phyloP scores from a whole-genome alignment of 169 alveolate species.

The Cyclospora cayetanensis region DNA sequence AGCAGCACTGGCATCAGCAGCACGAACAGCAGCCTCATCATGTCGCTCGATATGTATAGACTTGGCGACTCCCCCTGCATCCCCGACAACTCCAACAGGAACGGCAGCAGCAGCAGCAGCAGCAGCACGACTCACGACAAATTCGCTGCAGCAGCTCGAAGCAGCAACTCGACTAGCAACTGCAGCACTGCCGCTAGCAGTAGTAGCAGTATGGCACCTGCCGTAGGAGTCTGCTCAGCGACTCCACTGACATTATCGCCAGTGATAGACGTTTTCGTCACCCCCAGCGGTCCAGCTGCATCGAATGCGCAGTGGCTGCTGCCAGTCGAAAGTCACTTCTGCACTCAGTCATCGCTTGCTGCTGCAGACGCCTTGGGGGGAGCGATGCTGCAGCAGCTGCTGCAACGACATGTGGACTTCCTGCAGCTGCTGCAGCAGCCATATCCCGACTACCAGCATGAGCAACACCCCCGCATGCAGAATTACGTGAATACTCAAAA shows the following conservation, averaged over 20 bases:
- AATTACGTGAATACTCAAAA: no score
- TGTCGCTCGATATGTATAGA: background rate
- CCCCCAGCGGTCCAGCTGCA: background rate
- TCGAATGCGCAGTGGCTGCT: background rate
- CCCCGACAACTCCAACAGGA: background rate
- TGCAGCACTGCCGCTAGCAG: background rate
- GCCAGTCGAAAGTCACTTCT: background rate
- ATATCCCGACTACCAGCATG: background rate
- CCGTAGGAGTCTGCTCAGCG: background rate
- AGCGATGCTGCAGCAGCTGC: background rate
- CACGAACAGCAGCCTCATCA: background rate
- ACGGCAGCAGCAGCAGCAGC: background rate
- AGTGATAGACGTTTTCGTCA: no score
- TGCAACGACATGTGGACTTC: background rate
- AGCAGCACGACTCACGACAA: background rate
- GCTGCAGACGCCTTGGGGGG: background rate
- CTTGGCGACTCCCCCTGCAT: background rate
- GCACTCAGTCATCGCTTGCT: background rate
- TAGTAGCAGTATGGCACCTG: background rate
- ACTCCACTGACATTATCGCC: background rate
- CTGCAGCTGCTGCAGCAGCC: background rate
- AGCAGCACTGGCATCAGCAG: background rate
- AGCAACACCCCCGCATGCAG: no score
- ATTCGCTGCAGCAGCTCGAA: background rate
- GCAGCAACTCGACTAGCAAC: background rate